phyloP scores from a whole-genome alignment of 148 eudicot genomes.

The Bassia scoparia region DNA sequence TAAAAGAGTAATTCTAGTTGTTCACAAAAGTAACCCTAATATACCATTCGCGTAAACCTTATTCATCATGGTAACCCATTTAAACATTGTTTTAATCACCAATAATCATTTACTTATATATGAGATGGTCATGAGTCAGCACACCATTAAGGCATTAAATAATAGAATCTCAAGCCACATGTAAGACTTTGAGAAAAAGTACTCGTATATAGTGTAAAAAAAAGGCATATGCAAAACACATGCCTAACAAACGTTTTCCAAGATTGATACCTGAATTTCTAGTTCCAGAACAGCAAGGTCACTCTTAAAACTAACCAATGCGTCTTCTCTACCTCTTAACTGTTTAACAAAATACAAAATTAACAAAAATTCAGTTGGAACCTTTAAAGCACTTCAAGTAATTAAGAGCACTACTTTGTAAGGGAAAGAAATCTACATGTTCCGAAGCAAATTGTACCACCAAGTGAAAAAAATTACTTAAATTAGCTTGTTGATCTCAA shows the following conservation, averaged over 20 bases:
- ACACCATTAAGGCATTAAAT: no score
- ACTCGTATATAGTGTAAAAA: not conserved
- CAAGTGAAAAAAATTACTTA: no score
- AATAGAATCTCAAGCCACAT: no score
- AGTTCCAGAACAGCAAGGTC: slow-evolving; percentile 75
- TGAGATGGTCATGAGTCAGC: no score
- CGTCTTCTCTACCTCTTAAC: slow-evolving; percentile 65
- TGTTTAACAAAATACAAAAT: slow-evolving; percentile 25
- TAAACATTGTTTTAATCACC: no score
- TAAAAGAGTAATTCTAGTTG: no score
- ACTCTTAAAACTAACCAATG: slow-evolving; percentile 60
- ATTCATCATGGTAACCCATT: no score
- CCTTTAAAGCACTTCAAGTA: not conserved
- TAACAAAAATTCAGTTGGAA: not conserved
- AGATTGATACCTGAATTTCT: slow-evolving; percentile 55
- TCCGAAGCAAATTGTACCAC: not conserved
- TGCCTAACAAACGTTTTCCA: not conserved
- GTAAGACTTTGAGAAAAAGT: no score
- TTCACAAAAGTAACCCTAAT: no score
- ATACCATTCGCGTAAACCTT: no score
- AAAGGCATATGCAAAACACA: not conserved
- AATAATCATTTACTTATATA: no score
- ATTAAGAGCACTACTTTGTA: not conserved
- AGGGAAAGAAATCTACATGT: not conserved
- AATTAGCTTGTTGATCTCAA: no score